Percentiles rank a stretch among this genome's conserved stretches.
Conservation (phyloP, 768 basidiomycete genomes). For the Mycena chlorophos region DNA sequence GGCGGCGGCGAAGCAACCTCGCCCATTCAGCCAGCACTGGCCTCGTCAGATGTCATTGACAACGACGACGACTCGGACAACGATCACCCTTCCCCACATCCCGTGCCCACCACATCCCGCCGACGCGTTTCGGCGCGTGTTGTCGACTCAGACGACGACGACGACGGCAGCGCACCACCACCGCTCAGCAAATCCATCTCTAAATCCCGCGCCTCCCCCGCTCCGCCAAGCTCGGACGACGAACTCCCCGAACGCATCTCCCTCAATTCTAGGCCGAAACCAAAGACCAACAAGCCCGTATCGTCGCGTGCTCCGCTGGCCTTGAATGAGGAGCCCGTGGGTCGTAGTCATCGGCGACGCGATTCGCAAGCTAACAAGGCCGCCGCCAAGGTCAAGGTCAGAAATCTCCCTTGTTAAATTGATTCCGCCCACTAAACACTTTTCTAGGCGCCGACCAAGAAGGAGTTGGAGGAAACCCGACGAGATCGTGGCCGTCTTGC, state of each 20-base stretch:
- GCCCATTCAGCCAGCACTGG: not conserved
- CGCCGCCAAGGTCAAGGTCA: constrained; percentile 14
- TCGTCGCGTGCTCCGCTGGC: constrained; percentile 13
- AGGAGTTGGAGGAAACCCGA: constrained; percentile 16
- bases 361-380: constrained; percentile 1
- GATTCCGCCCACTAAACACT: not conserved
- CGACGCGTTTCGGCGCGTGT: constrained; percentile 7
- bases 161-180: constrained; percentile 6
- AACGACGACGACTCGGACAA: too few species aligned
- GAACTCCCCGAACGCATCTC: constrained; percentile 10
- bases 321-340: constrained; percentile 7
- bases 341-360: constrained; percentile 8
- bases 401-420: not conserved
- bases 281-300: constrained; percentile 9
- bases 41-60: too few species aligned
- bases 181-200: constrained; percentile 2
- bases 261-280: constrained; percentile 4
- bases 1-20: not conserved
- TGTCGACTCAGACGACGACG: constrained; percentile 14
- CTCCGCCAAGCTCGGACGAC: constrained; percentile 18
- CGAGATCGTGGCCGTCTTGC: constrained; percentile 20
- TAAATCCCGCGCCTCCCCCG: constrained; percentile 15
- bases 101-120: constrained; percentile 6
- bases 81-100: constrained; percentile 6
- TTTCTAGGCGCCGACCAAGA: constrained; percentile 21